Conservation (phyloP, 306 rosid genomes). For the Delonix regia region DNA sequence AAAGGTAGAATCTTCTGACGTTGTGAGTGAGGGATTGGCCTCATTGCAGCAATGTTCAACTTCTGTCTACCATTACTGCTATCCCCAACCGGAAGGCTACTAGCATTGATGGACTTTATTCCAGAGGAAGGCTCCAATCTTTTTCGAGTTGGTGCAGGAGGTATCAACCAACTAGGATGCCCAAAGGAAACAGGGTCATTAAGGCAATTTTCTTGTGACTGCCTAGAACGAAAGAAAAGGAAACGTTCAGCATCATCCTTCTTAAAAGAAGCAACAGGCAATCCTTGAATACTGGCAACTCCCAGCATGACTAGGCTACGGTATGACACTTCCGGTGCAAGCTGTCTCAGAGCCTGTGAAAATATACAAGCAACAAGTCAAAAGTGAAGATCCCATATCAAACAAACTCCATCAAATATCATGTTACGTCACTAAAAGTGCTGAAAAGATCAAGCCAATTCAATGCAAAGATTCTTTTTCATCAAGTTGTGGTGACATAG, state of each 20-base stretch:
- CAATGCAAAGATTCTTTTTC: neutral
- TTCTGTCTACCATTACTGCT: conserved; percentile 52
- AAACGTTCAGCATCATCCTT: conserved; percentile 87
- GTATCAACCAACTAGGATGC: conserved; percentile 77
- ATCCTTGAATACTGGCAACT: conserved; percentile 89
- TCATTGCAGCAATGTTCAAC: conserved; percentile 77
- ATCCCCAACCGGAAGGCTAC: conserved; percentile 38
- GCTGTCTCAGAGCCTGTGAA: conserved; percentile 89
- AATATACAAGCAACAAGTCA: conserved; percentile 34
- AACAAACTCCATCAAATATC: neutral
- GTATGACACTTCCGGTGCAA: conserved; percentile 81
- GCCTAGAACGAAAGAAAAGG: conserved; percentile 74
- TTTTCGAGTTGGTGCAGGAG: conserved; percentile 83
- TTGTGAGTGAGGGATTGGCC: conserved; percentile 81
- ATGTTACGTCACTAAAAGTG: neutral
- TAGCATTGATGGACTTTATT: conserved; percentile 32
- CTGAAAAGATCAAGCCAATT: conserved; percentile 33
- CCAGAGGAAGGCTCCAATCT: conserved; percentile 56
- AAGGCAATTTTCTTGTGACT: conserved; percentile 37
- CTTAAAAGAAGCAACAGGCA: conserved; percentile 86
- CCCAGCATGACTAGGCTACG: conserved; percentile 89
- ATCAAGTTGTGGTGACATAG: neutral
- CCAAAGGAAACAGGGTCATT: conserved; percentile 47
- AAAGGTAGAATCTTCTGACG: conserved; percentile 77
- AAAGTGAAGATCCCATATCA: conserved; percentile 15